Base-by-base conservation (phyloP, 2,329 filamentous ascomycete species). In the Rachicladosporium sp. region DNA sequence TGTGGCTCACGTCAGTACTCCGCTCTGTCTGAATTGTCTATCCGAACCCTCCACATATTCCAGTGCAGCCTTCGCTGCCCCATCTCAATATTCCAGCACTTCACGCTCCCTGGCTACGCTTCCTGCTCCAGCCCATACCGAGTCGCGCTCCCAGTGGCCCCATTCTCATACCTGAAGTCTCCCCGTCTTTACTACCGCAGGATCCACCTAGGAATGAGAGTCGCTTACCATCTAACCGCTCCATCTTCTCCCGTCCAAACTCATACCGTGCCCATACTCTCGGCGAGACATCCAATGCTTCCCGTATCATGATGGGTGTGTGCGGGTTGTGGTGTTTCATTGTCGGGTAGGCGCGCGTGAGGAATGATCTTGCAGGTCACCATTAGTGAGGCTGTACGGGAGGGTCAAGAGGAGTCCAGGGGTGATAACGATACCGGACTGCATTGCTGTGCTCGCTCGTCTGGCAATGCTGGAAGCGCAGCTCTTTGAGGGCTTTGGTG, bases 271-370 rank as follows among this genome's bases (percentile, higher is more conserved):
- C 88, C 65, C 82, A 96, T 48, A 98, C 77, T 63, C 78, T 82
- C 48, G 91, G 89, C 60, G 82, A 69, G 40, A 84, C 85, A 57
- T 84, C 86, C 52, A 76, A 69, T 38, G 89, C 91, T 71, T 96
- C 91, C 59, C 91, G 84, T 57, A 98, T 79, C 71, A 98, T 71
- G 65, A 98, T 96, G 40, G 91, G 91, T 36, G 76, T 88, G 64
- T 83, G 71, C 42, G 91, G 91, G 70, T 98, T 98, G 74, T 89
- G 84, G 73, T 93, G 93, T 78, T 98, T 98, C 89, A 98, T 96
- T 44, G 84, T 91, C 35, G 91, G 91, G 66, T 98, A 98, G 50
- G 87, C 80, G 61, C 85, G 78, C 49, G 80, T 81, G 50, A 98
- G 73, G 68, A 98, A 98, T 23, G 82, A 80, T 63, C 91, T 95